These are phyloP conservation scores for Trichophyton schoenleinii DNA, from an alignment of 2,329 filamentous ascomycete species.

Conservation along the genomic window DNA sequence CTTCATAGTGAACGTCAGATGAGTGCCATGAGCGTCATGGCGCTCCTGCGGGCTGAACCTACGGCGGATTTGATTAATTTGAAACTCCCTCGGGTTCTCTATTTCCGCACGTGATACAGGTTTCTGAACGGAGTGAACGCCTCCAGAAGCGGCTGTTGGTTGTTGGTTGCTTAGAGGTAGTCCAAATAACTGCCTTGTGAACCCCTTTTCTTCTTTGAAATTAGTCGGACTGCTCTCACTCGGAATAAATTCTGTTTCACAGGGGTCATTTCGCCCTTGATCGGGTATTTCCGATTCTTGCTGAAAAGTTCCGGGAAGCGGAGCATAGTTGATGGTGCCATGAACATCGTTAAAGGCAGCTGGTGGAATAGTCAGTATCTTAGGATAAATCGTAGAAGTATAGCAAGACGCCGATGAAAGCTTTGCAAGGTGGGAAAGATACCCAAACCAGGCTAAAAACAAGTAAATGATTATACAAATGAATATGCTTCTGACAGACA, in stretches of 20 bases:
- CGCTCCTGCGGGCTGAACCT: slow-evolving; percentile 46
- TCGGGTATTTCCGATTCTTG: background rate
- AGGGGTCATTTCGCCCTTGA: background rate
- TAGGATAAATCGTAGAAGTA: background rate
- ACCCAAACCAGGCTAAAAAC: background rate
- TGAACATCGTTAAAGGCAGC: background rate
- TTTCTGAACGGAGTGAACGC: slow-evolving; percentile 31
- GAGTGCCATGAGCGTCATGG: slow-evolving; percentile 39
- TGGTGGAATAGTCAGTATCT: background rate
- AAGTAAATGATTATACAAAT: background rate
- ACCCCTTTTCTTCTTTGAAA: background rate
- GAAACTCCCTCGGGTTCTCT: slow-evolving; percentile 59
- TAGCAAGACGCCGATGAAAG: background rate
- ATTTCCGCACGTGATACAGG: slow-evolving; percentile 53
- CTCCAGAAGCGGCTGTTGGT: background rate
- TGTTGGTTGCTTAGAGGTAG: background rate
- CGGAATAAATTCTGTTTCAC: background rate
- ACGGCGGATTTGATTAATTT: slow-evolving; percentile 58
- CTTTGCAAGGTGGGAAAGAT: background rate
- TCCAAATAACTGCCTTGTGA: background rate
- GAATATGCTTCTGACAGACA: background rate
- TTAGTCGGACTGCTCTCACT: background rate
- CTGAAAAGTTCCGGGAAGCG: background rate
- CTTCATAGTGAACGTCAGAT: slow-evolving; percentile 50
- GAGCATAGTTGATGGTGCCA: background rate